These are phyloP conservation scores for Capsella bursapastoris DNA, from an alignment of 345 rosid species.

Conservation along the genomic window DNA sequence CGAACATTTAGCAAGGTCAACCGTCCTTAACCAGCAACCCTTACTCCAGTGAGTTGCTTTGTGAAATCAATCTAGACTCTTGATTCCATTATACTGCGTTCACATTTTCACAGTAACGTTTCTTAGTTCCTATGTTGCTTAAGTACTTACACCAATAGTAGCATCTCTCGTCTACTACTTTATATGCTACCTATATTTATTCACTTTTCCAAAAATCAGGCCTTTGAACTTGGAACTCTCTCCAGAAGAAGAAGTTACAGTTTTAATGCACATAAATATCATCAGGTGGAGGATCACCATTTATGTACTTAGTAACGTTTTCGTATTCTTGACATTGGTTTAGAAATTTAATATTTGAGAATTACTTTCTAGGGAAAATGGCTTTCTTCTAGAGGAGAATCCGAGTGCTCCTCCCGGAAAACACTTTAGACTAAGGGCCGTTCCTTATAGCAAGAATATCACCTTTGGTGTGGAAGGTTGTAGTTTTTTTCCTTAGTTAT, in stretches of 20 bases:
- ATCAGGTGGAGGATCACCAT: constrained; percentile 63
- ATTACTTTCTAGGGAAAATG: constrained; percentile 68
- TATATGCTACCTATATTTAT: background rate
- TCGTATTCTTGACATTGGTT: background rate
- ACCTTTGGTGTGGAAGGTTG: constrained; percentile 95
- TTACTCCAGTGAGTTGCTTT: constrained; percentile 75
- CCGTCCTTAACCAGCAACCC: constrained; percentile 94
- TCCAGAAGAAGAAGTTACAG: constrained; percentile 89
- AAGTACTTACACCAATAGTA: background rate
- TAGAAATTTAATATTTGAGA: background rate
- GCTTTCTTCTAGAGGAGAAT: constrained; percentile 89
- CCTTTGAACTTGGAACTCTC: constrained; percentile 88
- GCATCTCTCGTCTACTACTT: constrained; percentile 19
- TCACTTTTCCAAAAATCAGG: constrained; percentile 43
- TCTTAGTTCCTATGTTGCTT: constrained; percentile 1
- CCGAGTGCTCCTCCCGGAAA: constrained; percentile 70
- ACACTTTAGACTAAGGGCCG: constrained; percentile 72
- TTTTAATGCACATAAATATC: constrained; percentile 82
- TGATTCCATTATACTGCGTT: constrained; percentile 21
- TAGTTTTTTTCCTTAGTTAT: background rate
- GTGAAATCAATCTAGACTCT: constrained; percentile 33
- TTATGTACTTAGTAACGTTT: constrained; percentile 9
- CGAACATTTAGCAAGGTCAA: constrained; percentile 81
- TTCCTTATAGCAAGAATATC: constrained; percentile 93
- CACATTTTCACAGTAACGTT: background rate